These are phyloP conservation scores for Trypanosoma platydactyli DNA, from an alignment of 208 protist species.

Conservation along the genomic window DNA sequence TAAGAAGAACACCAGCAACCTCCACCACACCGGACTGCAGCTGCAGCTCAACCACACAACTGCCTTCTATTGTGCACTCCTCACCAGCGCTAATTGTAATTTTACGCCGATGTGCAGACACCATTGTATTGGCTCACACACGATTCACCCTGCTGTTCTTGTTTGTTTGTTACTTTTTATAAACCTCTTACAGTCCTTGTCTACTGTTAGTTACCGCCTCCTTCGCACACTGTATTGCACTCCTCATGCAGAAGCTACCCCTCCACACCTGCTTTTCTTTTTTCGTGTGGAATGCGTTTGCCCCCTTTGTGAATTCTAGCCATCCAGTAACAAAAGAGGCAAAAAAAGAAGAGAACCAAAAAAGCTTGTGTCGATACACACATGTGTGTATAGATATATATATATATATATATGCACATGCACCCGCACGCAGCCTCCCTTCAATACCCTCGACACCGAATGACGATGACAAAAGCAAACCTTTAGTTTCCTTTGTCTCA, in stretches of 20 bases:
- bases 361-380: background rate
- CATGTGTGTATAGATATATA: no score
- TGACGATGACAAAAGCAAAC: no score
- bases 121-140: conserved; percentile 47
- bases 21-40: conserved; percentile 73
- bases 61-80: conserved; percentile 68
- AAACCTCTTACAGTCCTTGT: background rate
- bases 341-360: conserved; percentile 5
- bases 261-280: no score
- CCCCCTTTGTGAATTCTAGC: background rate
- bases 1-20: conserved; percentile 65
- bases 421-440: no score
- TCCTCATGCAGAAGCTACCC: no score
- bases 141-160: background rate
- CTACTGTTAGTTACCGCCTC: background rate
- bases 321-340: background rate
- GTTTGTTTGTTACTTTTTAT: background rate
- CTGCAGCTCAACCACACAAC: conserved; percentile 41
- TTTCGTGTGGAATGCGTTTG: no score
- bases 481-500: no score
- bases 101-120: conserved; percentile 42
- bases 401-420: no score
- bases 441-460: no score
- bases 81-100: conserved; percentile 73
- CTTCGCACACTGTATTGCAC: no score